Conservation (phyloP, 2,329 filamentous ascomycete genomes). For the Aspergillus sp. region DNA sequence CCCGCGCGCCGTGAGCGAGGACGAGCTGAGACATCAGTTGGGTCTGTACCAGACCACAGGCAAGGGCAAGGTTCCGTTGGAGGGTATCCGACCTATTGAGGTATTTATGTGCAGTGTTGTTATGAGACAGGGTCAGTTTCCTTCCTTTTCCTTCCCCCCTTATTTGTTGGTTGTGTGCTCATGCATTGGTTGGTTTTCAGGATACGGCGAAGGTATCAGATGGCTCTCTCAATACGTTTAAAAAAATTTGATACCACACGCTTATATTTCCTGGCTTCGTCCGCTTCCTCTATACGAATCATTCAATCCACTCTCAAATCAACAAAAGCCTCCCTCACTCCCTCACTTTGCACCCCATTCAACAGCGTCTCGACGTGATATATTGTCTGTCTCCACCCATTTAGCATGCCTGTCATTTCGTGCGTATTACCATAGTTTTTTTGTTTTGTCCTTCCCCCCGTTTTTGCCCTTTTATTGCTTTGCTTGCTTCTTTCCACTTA, state of each 20-base stretch:
- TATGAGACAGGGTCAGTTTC: slow-evolving; percentile 73
- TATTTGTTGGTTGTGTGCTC: background rate
- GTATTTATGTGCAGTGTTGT: slow-evolving; percentile 99
- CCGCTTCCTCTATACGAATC: too few relatives aligned
- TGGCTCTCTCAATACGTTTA: slow-evolving; percentile 92
- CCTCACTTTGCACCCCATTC: too few relatives aligned
- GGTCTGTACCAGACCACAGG: slow-evolving; percentile 94
- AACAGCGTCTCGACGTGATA: too few relatives aligned
- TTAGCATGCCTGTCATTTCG: too few relatives aligned
- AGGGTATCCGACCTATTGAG: slow-evolving; percentile 91
- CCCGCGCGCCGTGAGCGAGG: slow-evolving; percentile 88
- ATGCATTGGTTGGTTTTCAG: slow-evolving; percentile 29
- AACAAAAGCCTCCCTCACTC: too few relatives aligned
- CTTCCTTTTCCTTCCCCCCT: background rate
- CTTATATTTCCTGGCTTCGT: too few relatives aligned
- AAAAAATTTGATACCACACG: slow-evolving; percentile 12
- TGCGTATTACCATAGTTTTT: too few relatives aligned
- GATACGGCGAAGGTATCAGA: slow-evolving; percentile 82
- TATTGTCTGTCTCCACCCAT: too few relatives aligned
- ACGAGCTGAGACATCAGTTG: slow-evolving; percentile 84
- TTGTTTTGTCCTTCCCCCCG: too few relatives aligned
- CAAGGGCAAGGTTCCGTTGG: slow-evolving; percentile 86
- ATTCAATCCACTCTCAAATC: too few relatives aligned
- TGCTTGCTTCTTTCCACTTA: too few relatives aligned
- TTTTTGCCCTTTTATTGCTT: too few relatives aligned